Evolutionary conservation across 2,329 filamentous ascomycete species (phyloP), one percentile per base, ranked within the genome.

Genomic region (Sclerotinia minor): DNA sequence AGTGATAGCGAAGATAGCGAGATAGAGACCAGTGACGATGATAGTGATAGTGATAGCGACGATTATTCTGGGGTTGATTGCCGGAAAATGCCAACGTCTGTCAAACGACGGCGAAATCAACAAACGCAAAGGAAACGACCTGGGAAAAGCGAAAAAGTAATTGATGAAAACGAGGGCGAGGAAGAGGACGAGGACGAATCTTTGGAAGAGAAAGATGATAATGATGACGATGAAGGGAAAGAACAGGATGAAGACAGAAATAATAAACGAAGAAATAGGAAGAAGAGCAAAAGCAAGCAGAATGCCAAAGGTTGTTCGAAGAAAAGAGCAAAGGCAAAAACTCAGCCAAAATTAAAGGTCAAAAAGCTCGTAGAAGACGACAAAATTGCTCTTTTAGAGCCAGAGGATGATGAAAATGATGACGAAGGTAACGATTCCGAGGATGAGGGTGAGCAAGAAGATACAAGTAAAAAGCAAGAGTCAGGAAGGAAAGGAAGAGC

Each of bases 1-100:
- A 41, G 24, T 50, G 64, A 66, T 66, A 66, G 44, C n/a, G 45
- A 58, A 17, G 47, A 26, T 8, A 59, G 47, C 13, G 44, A 60
- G 21, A 17, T 24, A 7, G 64, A 45, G 21, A 13, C 13, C 8
- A 41, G 50, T 52, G 38, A 19, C 3, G 41, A 65, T 38, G 29
- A 57, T 49, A 49, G 29, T 26, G 64, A 41, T 3, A 58, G 26
- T 47, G 53, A 59, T 17, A 41, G n/a, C 5, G 32, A 41, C 15
- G 38, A 54, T 15, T 55, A 61, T 52, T 52, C 19, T 32, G 47
- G 45, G 1, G 13, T n/a, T 11, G 47, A 44, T 53, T n/a, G 4
- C 11, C 47, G n/a, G 24, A 45, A 52, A 8, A 52, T 26, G 24
- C 44, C 47, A 13, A 67, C 24, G 9, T 49, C 64, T 3, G 55